These are phyloP conservation scores for Fusarium albosuccineum DNA, from an alignment of 2,329 filamentous ascomycete species.

Conservation along the genomic window DNA sequence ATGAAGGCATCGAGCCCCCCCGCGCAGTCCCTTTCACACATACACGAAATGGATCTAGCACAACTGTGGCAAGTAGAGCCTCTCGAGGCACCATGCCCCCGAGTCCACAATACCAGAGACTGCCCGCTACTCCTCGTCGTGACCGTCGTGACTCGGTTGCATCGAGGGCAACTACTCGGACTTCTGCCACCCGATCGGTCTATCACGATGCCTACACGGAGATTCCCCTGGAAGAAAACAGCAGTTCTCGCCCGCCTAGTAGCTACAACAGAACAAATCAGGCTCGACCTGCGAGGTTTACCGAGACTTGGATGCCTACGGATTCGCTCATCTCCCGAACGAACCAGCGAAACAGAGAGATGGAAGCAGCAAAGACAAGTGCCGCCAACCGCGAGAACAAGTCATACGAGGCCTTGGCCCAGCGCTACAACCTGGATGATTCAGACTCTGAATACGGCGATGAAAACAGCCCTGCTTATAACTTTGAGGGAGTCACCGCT, in stretches of 20 bases:
- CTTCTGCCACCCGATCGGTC: constrained; percentile 55
- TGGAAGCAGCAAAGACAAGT: constrained; percentile 53
- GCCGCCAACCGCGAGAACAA: constrained; percentile 50
- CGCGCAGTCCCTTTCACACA: constrained; percentile 82
- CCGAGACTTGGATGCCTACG: constrained; percentile 67
- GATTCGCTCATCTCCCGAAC: constrained; percentile 68
- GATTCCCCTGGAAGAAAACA: constrained; percentile 60
- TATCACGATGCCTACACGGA: constrained; percentile 63
- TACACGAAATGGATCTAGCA: constrained; percentile 75
- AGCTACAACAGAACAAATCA: constrained; percentile 45
- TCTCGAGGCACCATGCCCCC: constrained; percentile 68
- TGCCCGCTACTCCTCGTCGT: constrained; percentile 58
- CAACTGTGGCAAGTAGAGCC: constrained; percentile 66
- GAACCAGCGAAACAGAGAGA: constrained; percentile 63
- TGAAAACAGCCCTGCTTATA: constrained; percentile 50
- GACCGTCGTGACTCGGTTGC: constrained; percentile 59
- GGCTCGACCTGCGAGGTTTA: constrained; percentile 61
- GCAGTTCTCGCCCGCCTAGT: constrained; percentile 44
- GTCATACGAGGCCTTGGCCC: constrained; percentile 62
- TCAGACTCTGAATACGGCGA: constrained; percentile 58
- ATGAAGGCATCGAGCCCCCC: constrained; percentile 61
- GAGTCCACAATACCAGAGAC: constrained; percentile 65
- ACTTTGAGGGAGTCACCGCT: constrained; percentile 45
- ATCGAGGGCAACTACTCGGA: constrained; percentile 61
- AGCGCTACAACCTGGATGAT: constrained; percentile 58